Base-by-base conservation (phyloP, 805 yeast genomes). In the Yarrowia sp. region DNA sequence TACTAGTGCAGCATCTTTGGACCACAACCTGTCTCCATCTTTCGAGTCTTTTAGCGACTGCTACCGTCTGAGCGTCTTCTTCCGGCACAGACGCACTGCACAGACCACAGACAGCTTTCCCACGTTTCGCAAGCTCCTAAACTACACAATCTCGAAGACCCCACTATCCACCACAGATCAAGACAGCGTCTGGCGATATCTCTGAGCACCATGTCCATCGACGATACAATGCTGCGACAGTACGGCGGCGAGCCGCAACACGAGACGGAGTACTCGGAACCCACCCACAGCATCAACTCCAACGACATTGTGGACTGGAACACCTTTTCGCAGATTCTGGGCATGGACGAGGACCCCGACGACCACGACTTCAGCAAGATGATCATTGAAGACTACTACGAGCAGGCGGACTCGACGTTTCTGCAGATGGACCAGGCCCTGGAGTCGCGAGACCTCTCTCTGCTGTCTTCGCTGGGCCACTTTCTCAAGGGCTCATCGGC, bases 401-500 rank as follows among this genome's bases (percentile, higher is more conserved):
- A 90, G 63, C 99, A 94, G 75, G 97, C 96, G 6, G 79, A 80
- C 63, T 86, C 84, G 18, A 93, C 96, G 0, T 88, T 92, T 69
- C 76, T 74, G 36, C 84, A 88, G 65, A 88, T 94, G 71, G 86
- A 85, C 62, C 74, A 74, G 7, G 80, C 83, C n/a, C 70, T 88
- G 32, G 68, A 63, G 6, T 70, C 69, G 21, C 65, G 65, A 25
- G 73, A 77, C 67, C 78, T 91, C 63, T 80, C 77, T 38, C 79
- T 84, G 64, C 76, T 94, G 62, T 86, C 92, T 19, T 79, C 84
- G 13, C 76, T 88, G 68, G 99, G 99, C 13, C 99, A 94, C 72
- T 94, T 90, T 71, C 78, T 94, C 62, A 94, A 94, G 72, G 99
- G 99, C 47, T 87, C 96, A 12, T 96, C 97, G 1, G 96, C 97